Evolutionary conservation across 768 basidiomycete genomes (phyloP), one percentile per base, ranked within the genome.

Genomic region (Tephrocybe sp.): DNA sequence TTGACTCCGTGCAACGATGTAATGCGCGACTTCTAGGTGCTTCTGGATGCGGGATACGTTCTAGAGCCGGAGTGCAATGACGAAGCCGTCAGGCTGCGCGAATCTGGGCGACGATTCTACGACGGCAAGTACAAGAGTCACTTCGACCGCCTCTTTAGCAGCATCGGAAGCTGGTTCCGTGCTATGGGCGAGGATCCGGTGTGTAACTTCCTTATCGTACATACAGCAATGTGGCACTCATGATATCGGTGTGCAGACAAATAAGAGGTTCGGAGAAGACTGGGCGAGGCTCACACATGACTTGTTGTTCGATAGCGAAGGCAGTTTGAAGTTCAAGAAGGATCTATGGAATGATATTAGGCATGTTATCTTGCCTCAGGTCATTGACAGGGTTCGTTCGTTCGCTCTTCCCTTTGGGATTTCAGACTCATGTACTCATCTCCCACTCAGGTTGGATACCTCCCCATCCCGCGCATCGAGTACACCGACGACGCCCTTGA

Each of bases 381-480:
- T 96, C 32, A 83, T 94, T 59, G 77, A 88, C 32, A 77, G 88
- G 72, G 85, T 93, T 57, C 47, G 77, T 41, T 45, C 33, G 18
- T 20, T 20, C 7, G 17, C 8, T 15, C 12, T 24, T 21, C 20
- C 4, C 20, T 23, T 3, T 4, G 2, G 4, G 9, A 23, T 7
- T 7, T 0, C n/a, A 4, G 23, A 4, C 4, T 21, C 18, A n/a
- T 4, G 8, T 17, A 26, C 21, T n/a, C 11, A 4, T 5, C 11
- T n/a, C 2, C 8, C 3, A 20, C 6, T 10, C 45, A 89, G 83
- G 74, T 88, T 44, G 87, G 86, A 18, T 88, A 91, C 60, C 64
- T 95, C 48, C 93, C 93, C 6, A 95, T 98, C 57, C 96, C 96
- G 0, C 86, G 93, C 30, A 83, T 94, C 64, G 95, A 97, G 69